Evolutionary conservation across 108 stramenopile genomes (phyloP), one percentile per base, ranked within the genome.

Genomic region (Nitzschia sp.): DNA sequence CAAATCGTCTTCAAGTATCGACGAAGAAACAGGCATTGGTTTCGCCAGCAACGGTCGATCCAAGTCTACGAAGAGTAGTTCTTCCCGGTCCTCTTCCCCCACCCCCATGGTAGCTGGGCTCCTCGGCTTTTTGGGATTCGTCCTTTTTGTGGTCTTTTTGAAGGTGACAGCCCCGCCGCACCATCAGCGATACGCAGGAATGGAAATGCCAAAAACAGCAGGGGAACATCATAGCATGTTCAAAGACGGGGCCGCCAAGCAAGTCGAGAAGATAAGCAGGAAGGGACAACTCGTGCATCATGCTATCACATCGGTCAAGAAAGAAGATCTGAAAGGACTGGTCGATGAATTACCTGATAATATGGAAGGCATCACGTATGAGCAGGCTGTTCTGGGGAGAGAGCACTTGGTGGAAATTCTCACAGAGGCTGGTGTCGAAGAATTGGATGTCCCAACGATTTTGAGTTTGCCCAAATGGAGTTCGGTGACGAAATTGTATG

Each of bases 401-500:
- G 78, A 79, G 41, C 72, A 28, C 11, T 50, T 79, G 50, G 58
- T 77, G 0, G 59, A 71, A 11, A 77, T 80, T 25, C 29, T 80
- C 15, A 57, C 63, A 33, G 79, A 69, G 45, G 76, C 80, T 0
- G 75, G 80, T 22, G 65, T 81, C 46, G 41, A 48, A 0, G 72
- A 73, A 13, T 38, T 77, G 59, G 80, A 80, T 60, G 66, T 55
- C 0, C 53, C 32, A 21, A 66, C 55, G 5, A 45, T 80, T 0
- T 36, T 58, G 45, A 63, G 47, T 26, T 59, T 81, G 27, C 80
- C 80, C 3, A 77, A 64, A 46, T 81, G 80, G 80, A 22, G 38
- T 27, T 17, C 46, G 0, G 80, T 81, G 17, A 70, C 66, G 50
- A 75, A 83, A 54, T 69, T 89, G 47, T 89, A 89, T 71, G 91